phyloP scores from a whole-genome alignment of 2,329 filamentous ascomycete genomes.

The Furcasterigmium furcatum region DNA sequence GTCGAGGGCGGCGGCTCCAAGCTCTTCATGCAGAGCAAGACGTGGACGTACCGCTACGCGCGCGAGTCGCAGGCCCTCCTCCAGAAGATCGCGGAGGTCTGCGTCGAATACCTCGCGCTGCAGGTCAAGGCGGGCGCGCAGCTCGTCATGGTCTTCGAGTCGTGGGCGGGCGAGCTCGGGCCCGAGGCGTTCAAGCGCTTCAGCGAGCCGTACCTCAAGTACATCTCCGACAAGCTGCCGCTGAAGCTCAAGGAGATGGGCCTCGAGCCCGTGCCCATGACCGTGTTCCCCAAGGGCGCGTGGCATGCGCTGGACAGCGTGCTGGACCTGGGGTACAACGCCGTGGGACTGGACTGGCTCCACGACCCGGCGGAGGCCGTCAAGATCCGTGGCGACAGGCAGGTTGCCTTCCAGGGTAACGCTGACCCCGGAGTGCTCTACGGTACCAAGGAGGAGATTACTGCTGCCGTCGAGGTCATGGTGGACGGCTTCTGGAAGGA shows the following conservation, averaged over 20 bases:
- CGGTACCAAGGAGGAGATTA: slow-evolving; percentile 78
- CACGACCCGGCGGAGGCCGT: slow-evolving; percentile 85
- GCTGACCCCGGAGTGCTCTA: slow-evolving; percentile 93
- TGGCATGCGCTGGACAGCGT: slow-evolving; percentile 91
- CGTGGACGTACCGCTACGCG: slow-evolving; percentile 90
- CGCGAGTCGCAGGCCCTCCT: slow-evolving; percentile 77
- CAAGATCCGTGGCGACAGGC: slow-evolving; percentile 71
- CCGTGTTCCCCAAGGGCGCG: slow-evolving; percentile 95
- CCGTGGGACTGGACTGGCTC: slow-evolving; percentile 93
- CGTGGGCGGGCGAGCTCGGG: slow-evolving; percentile 92
- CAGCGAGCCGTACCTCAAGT: slow-evolving; percentile 78
- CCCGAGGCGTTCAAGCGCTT: slow-evolving; percentile 81
- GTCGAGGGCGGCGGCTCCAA: slow-evolving; percentile 96
- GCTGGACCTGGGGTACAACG: slow-evolving; percentile 86
- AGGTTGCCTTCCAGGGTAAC: slow-evolving; percentile 85
- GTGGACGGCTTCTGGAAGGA: slow-evolving; percentile 80
- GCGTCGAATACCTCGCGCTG: slow-evolving; percentile 88
- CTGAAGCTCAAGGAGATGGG: slow-evolving; percentile 69
- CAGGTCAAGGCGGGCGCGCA: slow-evolving; percentile 94
- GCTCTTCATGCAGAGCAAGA: slow-evolving; percentile 91
- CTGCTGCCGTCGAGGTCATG: slow-evolving; percentile 78
- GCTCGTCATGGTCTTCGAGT: slow-evolving; percentile 95
- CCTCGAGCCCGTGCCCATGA: slow-evolving; percentile 86
- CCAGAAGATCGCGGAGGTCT: slow-evolving; percentile 89
- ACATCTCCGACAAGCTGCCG: slow-evolving; percentile 81